Percentiles rank a stretch among this genome's conserved stretches.
phyloP scores from a whole-genome alignment of 306 rosid species.

The Alnus glutinosa region DNA sequence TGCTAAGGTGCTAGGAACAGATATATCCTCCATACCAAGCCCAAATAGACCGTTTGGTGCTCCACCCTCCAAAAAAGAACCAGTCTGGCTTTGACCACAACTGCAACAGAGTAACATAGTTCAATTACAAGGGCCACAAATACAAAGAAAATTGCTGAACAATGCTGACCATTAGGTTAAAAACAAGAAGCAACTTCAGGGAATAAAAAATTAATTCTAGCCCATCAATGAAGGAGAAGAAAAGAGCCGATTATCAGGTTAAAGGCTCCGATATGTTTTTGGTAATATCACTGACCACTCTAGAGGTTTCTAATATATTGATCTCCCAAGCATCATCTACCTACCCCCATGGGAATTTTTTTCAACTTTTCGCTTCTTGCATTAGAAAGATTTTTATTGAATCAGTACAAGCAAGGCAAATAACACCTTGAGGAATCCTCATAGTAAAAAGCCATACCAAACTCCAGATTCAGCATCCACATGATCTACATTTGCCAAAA shows the following conservation, averaged over 20 bases:
- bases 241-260: constrained; percentile 2
- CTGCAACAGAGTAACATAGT: constrained; percentile 44
- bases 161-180: constrained; percentile 5
- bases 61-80: constrained; percentile 60
- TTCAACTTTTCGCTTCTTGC: constrained; percentile 5
- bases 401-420: not conserved
- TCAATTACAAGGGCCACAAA: constrained; percentile 10
- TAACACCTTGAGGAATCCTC: not conserved
- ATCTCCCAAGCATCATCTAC: constrained; percentile 14
- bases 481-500: not conserved
- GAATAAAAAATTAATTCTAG: constrained; percentile 18
- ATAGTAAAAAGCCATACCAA: not conserved
- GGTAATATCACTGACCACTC: not conserved
- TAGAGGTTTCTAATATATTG: constrained; percentile 1
- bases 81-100: constrained; percentile 82
- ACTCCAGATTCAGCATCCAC: not conserved
- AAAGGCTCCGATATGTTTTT: constrained; percentile 1
- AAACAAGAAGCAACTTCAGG: constrained; percentile 9
- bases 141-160: not conserved
- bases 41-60: constrained; percentile 93
- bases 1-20: constrained; percentile 88
- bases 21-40: constrained; percentile 64
- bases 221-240: constrained; percentile 1
- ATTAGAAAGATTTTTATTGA: not conserved
- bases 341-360: constrained; percentile 2